Percentiles rank a stretch among this genome's conserved stretches.
Conservation (phyloP, 495 filamentous ascomycete species). For the Aspergillus sparsus region DNA sequence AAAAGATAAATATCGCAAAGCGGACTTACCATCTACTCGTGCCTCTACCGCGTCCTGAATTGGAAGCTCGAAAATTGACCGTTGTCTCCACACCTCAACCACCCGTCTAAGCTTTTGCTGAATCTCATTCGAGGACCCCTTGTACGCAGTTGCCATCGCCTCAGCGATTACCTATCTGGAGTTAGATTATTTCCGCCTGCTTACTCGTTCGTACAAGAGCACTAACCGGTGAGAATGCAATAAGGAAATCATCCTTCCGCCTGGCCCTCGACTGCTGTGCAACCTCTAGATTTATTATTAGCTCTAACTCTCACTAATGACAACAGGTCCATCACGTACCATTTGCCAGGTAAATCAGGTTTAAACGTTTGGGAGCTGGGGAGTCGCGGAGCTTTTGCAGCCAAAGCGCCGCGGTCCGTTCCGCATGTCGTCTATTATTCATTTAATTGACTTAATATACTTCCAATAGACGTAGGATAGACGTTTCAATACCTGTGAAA, state of each 20-base stretch:
- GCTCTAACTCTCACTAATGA: constrained; percentile 6
- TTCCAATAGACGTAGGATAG: constrained; percentile 9
- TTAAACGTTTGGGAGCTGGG: constrained; percentile 77
- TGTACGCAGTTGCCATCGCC: constrained; percentile 80
- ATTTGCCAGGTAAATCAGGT: constrained; percentile 93
- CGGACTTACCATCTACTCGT: constrained; percentile 67
- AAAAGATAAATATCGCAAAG: neutral
- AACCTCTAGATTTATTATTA: constrained; percentile 65
- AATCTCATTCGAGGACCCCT: constrained; percentile 76
- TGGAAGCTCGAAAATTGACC: constrained; percentile 77
- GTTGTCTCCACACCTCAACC: constrained; percentile 89
- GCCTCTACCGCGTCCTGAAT: constrained; percentile 78
- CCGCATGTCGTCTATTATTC: constrained; percentile 73
- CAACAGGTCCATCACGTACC: constrained; percentile 52
- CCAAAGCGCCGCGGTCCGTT: constrained; percentile 87
- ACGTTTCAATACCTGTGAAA: constrained; percentile 78
- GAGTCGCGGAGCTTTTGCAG: constrained; percentile 84
- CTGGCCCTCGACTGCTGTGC: constrained; percentile 91
- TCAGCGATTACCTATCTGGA: constrained; percentile 71
- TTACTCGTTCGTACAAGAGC: neutral
- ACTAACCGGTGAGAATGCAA: constrained; percentile 78
- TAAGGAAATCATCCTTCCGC: constrained; percentile 85
- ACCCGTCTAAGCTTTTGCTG: constrained; percentile 86
- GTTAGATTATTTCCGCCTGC: constrained; percentile 26
- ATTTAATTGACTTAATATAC: constrained; percentile 25